phyloP scores from a whole-genome alignment of 1,139 yeast genomes.

The Yamadazyma triangularis region DNA sequence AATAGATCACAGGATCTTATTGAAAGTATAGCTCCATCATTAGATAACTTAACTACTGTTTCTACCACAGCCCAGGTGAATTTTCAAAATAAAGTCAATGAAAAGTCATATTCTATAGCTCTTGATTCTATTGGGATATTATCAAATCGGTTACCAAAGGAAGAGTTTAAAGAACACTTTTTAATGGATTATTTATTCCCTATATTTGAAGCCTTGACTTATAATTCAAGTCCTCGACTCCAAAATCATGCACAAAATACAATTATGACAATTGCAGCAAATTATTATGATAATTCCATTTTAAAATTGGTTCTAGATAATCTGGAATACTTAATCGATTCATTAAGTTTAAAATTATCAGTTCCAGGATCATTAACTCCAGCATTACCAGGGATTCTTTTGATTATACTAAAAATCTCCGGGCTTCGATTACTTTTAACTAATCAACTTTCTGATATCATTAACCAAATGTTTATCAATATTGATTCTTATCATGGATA shows the following conservation, averaged over 20 bases:
- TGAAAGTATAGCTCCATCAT: slow-evolving; percentile 10
- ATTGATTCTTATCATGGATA: slow-evolving; percentile 87
- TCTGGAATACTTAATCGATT: slow-evolving; percentile 76
- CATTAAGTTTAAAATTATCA: slow-evolving; percentile 63
- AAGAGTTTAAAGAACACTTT: slow-evolving; percentile 28
- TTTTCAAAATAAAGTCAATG: slow-evolving; percentile 13
- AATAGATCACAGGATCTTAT: slow-evolving; percentile 20
- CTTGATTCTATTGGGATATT: slow-evolving; percentile 27
- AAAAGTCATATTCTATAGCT: slow-evolving; percentile 26
- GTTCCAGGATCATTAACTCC: slow-evolving; percentile 66
- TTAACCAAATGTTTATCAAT: slow-evolving; percentile 68
- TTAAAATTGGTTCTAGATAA: slow-evolving; percentile 56
- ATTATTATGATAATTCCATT: slow-evolving; percentile 56
- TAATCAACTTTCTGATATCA: slow-evolving; percentile 65
- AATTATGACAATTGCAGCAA: slow-evolving; percentile 38
- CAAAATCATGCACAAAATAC: slow-evolving; percentile 29
- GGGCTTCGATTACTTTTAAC: slow-evolving; percentile 55
- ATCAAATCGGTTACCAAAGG: slow-evolving; percentile 18
- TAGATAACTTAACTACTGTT: slow-evolving; percentile 5
- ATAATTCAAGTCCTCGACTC: slow-evolving; percentile 21
- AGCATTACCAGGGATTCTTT: slow-evolving; percentile 63
- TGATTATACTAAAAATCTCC: slow-evolving; percentile 63
- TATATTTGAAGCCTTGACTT: slow-evolving; percentile 32
- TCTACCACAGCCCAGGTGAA: slow-evolving; percentile 13
- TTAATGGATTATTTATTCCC: slow-evolving; percentile 31